phyloP scores from a whole-genome alignment of 164 flowering plant genomes.

The Magnolia changhungtana region DNA sequence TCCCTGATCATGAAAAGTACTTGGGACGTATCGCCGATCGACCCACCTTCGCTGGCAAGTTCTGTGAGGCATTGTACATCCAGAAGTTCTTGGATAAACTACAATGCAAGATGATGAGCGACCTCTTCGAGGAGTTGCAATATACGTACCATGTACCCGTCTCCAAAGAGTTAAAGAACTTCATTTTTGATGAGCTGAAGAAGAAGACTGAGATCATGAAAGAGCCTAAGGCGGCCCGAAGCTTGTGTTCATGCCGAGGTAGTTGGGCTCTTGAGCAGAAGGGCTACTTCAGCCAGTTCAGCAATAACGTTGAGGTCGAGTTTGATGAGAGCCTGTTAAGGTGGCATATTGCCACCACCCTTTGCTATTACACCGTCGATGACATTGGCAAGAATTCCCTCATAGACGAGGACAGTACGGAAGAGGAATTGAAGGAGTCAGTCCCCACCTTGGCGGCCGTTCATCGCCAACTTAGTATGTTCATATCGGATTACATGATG shows the following conservation, averaged over 20 bases:
- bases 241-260: background rate
- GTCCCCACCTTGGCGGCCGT: background rate
- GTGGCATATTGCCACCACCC: constrained; percentile 17
- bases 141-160: background rate
- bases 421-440: background rate
- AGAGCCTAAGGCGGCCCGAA: background rate
- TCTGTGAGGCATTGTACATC: background rate
- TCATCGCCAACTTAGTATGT: background rate
- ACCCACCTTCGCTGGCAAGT: background rate
- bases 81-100: background rate
- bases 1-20: background rate
- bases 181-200: constrained; percentile 4
- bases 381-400: too few species aligned
- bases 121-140: background rate
- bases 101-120: accelerated
- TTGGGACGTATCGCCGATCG: background rate
- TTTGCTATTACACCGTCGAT: background rate
- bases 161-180: background rate
- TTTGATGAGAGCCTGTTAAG: constrained; percentile 11
- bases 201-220: background rate
- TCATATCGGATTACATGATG: constrained; percentile 6
- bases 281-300: background rate
- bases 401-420: too few species aligned
- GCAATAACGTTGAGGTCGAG: background rate
- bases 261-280: background rate